Base-by-base conservation (phyloP, 2,329 filamentous ascomycete genomes). In the Pestalotiopsis sp. region DNA sequence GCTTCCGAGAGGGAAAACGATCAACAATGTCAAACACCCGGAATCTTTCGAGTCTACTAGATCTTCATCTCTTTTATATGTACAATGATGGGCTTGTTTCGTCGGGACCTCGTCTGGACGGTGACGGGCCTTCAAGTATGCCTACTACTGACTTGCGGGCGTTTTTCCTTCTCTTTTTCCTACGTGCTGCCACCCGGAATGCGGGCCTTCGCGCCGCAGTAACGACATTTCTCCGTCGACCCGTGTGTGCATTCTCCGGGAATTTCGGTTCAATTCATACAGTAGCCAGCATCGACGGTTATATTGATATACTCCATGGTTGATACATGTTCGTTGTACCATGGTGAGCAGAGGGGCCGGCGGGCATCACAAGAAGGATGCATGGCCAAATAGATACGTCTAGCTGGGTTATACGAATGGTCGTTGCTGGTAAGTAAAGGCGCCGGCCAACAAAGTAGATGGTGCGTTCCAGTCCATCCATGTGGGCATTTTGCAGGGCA, bases 191-290 rank as follows among this genome's bases (percentile, higher is more conserved):
- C 31, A n/a, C n/a, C 41, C 68, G 68, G 68, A 36, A 69, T 23
- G 38, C 68, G 68, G 68, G 57, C 68, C 68, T 69, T 20, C 27
- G 57, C 68, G 57, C 68, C 64, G 68, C 64, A 23, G 57, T 60
- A 27, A 20, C 38, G 64, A 49, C 58, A 66, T 66, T 59, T 66
- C 64, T 66, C 64, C 64, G 64, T 66, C 64, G 23, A 36, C 57
- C 57, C 58, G 66, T 66, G 20, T 63, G 57, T 41, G 39, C n/a
- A 57, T 57, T 57, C n/a, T 57, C 63, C n/a, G 59, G 25, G 6
- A 5, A 17, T 49, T 56, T 63, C 63, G 67, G 57, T 62, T 57
- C 57, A 68, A 56, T 39, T 25, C 57, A 57, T 58, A 36, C 3
- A 23, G 17, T 45, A 39, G 27, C 38, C 7, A 66, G 36, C 31